Evolutionary conservation across 495 filamentous ascomycete genomes (phyloP).

Genomic region (Lepraria neglecta): DNA sequence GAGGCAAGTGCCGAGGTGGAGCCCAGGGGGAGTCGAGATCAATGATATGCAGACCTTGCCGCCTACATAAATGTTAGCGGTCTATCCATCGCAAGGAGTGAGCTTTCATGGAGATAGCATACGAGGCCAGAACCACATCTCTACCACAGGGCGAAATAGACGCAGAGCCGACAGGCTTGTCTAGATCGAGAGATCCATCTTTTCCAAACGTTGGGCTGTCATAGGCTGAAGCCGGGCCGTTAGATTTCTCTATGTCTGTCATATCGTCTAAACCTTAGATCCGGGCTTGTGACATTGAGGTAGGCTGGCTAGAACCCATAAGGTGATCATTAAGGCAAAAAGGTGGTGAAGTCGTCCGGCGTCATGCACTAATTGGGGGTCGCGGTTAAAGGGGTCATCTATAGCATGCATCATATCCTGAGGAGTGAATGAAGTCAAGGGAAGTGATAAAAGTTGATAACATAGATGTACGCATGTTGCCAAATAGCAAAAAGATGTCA

Average conservation of each 20-base stretch:
- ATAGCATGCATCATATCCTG: no score
- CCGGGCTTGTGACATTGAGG: not conserved
- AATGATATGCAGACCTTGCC: conserved; percentile 82
- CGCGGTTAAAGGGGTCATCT: no score
- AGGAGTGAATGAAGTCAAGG: no score
- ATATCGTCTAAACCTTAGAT: not conserved
- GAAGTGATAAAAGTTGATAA: no score
- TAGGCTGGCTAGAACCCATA: not conserved
- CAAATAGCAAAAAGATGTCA: not conserved
- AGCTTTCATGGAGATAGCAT: conserved; percentile 32
- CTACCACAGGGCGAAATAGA: conserved; percentile 90
- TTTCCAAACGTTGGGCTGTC: conserved; percentile 83
- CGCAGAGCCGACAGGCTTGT: conserved; percentile 66
- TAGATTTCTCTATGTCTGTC: conserved; percentile 28
- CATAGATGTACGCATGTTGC: not conserved
- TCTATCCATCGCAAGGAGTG: conserved; percentile 6
- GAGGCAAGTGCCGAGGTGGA: conserved; percentile 76
- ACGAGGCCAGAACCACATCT: conserved; percentile 88
- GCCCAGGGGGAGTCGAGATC: conserved; percentile 89
- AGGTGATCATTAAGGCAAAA: no score
- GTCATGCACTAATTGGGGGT: no score
- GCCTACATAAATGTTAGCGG: conserved; percentile 35
- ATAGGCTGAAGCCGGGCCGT: conserved; percentile 51
- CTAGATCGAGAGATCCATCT: conserved; percentile 76
- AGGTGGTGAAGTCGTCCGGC: no score